Percentiles rank a stretch among this genome's conserved stretches.
Conservation (phyloP, 768 basidiomycete species). For the Coprinellus aureogranulatus region DNA sequence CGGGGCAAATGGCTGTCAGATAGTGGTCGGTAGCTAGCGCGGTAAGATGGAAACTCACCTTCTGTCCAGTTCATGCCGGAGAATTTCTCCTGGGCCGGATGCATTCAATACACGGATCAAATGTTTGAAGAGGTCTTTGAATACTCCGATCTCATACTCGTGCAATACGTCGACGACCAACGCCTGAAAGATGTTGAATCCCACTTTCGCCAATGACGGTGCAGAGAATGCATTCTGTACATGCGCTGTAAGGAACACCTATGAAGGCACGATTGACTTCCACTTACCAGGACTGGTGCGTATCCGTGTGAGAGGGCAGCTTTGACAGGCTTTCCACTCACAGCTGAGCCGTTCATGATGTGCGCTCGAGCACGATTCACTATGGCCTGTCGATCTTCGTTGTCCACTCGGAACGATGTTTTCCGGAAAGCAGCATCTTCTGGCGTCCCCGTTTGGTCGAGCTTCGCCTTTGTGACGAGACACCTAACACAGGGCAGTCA, state of each 20-base stretch:
- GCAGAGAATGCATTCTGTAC: conserved; percentile 31
- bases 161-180: no score
- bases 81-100: conserved; percentile 15
- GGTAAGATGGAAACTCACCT: no score
- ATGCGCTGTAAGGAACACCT: neutral
- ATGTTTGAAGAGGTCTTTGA: conserved; percentile 34
- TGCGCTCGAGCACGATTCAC: neutral
- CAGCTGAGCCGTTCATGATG: neutral
- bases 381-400: neutral
- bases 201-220: conserved; percentile 6
- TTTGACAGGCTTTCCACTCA: neutral
- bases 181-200: conserved; percentile 22
- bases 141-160: no score
- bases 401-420: neutral
- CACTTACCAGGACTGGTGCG: no score
- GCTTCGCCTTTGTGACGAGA: no score
- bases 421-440: no score
- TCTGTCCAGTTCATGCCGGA: conserved; percentile 33
- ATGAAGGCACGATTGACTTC: no score
- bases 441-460: no score
- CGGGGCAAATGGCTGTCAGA: no score
- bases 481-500: no score
- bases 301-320: neutral
- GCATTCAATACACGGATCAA: conserved; percentile 29
- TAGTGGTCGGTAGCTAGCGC: no score